Evolutionary conservation across 2,329 filamentous ascomycete species (phyloP).

Genomic region (Xylariomycetidae sp.): DNA sequence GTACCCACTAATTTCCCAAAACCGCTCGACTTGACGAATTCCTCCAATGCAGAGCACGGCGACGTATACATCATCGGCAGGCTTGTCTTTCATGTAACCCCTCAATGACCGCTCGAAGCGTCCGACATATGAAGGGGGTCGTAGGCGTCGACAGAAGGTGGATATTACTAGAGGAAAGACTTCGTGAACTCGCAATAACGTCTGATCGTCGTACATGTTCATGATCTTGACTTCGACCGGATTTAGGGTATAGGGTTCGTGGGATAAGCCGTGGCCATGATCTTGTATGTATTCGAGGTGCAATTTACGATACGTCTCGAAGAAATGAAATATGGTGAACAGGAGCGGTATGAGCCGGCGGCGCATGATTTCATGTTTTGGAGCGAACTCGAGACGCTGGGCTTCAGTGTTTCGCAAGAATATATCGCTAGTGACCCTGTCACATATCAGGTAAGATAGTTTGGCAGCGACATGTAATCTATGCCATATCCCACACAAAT

Average conservation of each 20-base stretch:
- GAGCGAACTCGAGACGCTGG: conserved; percentile 52
- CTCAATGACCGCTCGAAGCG: conserved; percentile 57
- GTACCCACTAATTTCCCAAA: conserved; percentile 65
- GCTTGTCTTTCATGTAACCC: conserved; percentile 59
- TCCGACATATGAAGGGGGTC: conserved; percentile 61
- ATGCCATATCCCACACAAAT: conserved; percentile 62
- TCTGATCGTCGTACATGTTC: conserved; percentile 61
- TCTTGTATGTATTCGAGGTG: conserved; percentile 53
- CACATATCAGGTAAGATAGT: conserved; percentile 56
- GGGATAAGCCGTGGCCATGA: conserved; percentile 47
- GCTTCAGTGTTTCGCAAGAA: conserved; percentile 54
- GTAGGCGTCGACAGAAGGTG: conserved; percentile 57
- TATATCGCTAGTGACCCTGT: conserved; percentile 62
- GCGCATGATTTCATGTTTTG: conserved; percentile 60
- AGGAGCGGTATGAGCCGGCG: conserved; percentile 58
- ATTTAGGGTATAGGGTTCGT: conserved; percentile 54
- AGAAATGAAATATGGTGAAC: conserved; percentile 65
- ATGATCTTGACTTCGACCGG: conserved; percentile 60
- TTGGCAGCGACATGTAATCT: conserved; percentile 61
- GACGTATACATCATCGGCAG: conserved; percentile 57
- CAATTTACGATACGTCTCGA: conserved; percentile 58
- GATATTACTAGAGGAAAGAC: conserved; percentile 61
- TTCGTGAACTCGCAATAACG: conserved; percentile 58
- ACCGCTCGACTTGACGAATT: conserved; percentile 56
- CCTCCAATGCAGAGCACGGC: conserved; percentile 58